Conservation (phyloP, 2,329 filamentous ascomycete genomes). For the Tolypocladium tundrense region DNA sequence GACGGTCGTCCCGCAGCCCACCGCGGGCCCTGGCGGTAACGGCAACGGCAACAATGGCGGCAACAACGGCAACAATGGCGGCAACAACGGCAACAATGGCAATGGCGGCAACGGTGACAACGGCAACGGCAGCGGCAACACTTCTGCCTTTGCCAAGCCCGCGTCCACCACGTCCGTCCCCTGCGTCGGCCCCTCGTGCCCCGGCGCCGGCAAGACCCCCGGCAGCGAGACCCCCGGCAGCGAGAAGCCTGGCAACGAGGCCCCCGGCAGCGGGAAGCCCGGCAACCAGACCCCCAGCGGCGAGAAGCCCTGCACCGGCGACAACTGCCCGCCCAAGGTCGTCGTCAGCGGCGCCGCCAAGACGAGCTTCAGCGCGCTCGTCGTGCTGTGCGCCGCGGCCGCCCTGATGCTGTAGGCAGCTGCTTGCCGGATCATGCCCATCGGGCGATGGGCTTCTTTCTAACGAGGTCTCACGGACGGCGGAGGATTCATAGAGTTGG, state of each 20-base stretch:
- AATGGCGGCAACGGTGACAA: not conserved
- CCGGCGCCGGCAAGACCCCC: not conserved
- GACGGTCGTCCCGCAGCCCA: not conserved
- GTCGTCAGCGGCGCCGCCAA: conserved; percentile 9
- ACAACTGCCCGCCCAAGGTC: conserved; percentile 2
- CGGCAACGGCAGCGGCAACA: not conserved
- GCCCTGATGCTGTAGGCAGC: conserved; percentile 10
- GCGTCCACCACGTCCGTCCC: not conserved
- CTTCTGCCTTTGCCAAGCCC: not conserved
- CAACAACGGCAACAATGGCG: not conserved
- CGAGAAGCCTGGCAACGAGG: not conserved
- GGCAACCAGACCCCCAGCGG: not conserved
- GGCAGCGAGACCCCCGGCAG: not conserved
- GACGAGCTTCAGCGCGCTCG: conserved; percentile 10
- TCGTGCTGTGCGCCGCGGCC: conserved; percentile 8
- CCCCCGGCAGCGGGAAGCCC: too few species aligned
- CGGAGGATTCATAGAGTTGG: not conserved
- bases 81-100: not conserved
- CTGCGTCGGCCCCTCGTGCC: conserved; percentile 1
- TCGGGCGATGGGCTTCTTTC: not conserved
- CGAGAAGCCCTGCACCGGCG: conserved; percentile 4
- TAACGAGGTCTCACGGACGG: not conserved
- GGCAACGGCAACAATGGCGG: not conserved
- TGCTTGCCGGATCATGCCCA: not conserved
- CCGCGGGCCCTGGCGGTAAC: not conserved